Percentiles rank a stretch among this genome's conserved stretches.
Conservation (phyloP, 163 green algal genomes). For the Coccomyxa subellipsoidea region DNA sequence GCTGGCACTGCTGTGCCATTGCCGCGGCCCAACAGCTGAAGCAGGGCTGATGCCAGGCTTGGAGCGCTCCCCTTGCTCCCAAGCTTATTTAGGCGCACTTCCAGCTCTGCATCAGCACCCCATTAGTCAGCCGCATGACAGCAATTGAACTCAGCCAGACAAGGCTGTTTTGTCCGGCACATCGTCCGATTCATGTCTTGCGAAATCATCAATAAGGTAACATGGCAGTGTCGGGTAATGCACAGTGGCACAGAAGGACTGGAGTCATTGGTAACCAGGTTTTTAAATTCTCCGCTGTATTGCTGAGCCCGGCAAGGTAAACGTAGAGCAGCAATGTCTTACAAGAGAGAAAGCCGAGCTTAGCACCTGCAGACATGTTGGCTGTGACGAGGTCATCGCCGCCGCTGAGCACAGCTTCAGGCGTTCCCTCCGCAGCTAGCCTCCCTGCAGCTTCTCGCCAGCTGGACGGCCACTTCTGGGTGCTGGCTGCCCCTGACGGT, state of each 20-base stretch:
- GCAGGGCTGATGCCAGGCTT: conserved; percentile 10
- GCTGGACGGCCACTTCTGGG: conserved; percentile 20
- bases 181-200: too few relatives aligned
- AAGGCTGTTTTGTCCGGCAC: too few relatives aligned
- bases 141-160: conserved; percentile 15
- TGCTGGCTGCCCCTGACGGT: conserved; percentile 6
- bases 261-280: too few relatives aligned
- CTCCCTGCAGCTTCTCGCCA: conserved; percentile 45
- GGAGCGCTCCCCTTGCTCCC: conserved; percentile 10
- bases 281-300: too few relatives aligned
- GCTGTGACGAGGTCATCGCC: conserved; percentile 15
- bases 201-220: too few relatives aligned
- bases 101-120: conserved; percentile 37
- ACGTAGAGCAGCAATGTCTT: background rate
- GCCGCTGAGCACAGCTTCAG: conserved; percentile 51
- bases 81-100: conserved; percentile 33
- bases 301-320: too few relatives aligned
- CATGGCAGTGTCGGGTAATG: too few relatives aligned
- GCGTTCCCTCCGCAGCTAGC: conserved; percentile 54
- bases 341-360: background rate
- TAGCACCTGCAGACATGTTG: background rate
- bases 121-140: conserved; percentile 7
- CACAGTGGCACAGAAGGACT: too few relatives aligned
- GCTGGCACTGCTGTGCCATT: background rate
- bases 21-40: background rate